Conservation (phyloP, 2,329 filamentous ascomycete genomes). For the Talaromyces sp. region DNA sequence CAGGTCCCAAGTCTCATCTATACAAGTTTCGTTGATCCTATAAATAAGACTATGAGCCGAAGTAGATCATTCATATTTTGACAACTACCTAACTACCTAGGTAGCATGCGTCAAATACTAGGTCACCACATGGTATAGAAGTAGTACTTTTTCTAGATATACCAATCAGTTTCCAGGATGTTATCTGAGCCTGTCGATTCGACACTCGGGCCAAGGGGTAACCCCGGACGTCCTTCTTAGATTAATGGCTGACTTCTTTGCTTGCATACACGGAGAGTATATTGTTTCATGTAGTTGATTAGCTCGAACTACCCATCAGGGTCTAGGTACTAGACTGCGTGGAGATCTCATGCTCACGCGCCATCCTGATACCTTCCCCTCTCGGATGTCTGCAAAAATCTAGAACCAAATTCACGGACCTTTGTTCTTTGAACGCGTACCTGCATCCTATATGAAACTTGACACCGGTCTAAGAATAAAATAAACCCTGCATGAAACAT, state of each 20-base stretch:
- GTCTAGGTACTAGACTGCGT: too few species aligned
- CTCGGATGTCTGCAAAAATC: not conserved
- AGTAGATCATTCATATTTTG: not conserved
- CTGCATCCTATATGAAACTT: not conserved
- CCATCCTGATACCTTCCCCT: not conserved
- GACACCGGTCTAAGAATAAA: not conserved
- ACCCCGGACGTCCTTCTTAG: too few species aligned
- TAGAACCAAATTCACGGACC: not conserved
- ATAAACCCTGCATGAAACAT: not conserved
- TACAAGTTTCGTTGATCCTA: not conserved
- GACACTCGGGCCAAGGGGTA: too few species aligned
- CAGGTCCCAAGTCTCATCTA: not conserved
- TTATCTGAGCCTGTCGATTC: too few species aligned
- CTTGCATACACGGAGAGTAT: too few species aligned
- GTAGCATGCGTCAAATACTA: not conserved
- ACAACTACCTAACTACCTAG: not conserved
- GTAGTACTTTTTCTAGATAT: too few species aligned
- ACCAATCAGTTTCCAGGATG: too few species aligned
- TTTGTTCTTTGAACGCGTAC: not conserved
- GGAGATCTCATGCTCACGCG: too few species aligned
- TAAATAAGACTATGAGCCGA: not conserved
- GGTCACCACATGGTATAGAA: too few species aligned
- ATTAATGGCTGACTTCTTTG: too few species aligned
- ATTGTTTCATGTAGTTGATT: too few species aligned
- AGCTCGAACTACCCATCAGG: too few species aligned